Evolutionary conservation across 2,329 filamentous ascomycete species (phyloP), one percentile per base, ranked within the genome.

Genomic region (Daldinia eschscholtzii): DNA sequence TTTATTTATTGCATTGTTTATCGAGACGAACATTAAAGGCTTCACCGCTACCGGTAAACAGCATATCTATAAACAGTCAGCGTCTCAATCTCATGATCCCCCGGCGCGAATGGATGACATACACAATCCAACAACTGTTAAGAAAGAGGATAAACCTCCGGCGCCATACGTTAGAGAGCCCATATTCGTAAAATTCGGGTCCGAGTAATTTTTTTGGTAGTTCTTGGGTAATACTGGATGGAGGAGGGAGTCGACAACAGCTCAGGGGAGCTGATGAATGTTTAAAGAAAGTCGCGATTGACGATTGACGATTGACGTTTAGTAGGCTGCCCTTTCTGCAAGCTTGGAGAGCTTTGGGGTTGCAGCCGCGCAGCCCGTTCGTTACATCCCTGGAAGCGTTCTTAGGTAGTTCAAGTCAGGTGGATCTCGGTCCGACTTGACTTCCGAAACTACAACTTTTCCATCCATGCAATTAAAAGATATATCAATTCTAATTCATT

Each of bases 21-120:
- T 48, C 35, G 61, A 20, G 57, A 78, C 89, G 70, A 88, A 94
- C 93, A 84, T 99, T 97, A 84, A 99, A 99, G 67, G 91, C 86
- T 87, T 99, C 95, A 79, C 97, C 96, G 81, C 93, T 94, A 79
- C 93, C 94, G 78, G 96, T 97, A 80, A 99, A 98, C 80, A 99
- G 93, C 93, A 99, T 97, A 83, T 99, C 96, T 99, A 81, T 72
- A 55, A 52, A 61, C 13, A 69, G 52, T 65, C 41, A 67, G 62
- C 23, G 37, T 53, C 37, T 28, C 18, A 12, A 9, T 13, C 35
- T 28, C 35, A 20, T 4, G 13, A 28, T 20, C 39, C 18, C 20
- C 18, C 33, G 4, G 52, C 30, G 52, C 30, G 52, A 26, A 55
- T 37, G 28, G 1, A 10, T 53, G 37, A 76, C 76, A 44, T 77